phyloP scores from a whole-genome alignment of 2,329 filamentous ascomycete genomes.

The Sporothrix brunneoviolacea region DNA sequence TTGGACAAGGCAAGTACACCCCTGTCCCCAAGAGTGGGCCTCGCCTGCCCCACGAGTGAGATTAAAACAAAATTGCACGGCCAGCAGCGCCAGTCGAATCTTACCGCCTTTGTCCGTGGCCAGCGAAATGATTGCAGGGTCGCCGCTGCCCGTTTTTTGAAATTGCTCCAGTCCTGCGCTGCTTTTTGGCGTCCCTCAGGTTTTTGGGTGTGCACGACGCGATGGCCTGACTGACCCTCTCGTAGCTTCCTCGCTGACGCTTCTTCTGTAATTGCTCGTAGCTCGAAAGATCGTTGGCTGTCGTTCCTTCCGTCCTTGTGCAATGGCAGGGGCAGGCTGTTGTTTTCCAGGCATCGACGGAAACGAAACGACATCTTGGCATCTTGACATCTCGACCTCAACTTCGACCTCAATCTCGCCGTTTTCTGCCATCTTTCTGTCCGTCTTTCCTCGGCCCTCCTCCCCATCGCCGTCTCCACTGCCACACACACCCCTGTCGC shows the following conservation, averaged over 20 bases:
- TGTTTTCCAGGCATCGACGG: neutral
- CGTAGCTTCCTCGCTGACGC: constrained; percentile 1
- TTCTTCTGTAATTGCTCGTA: no score
- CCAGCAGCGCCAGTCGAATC: constrained; percentile 6
- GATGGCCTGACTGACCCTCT: neutral
- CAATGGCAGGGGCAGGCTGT: no score
- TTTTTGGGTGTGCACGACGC: neutral
- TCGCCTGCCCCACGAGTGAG: constrained; percentile 15
- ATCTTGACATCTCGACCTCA: no score
- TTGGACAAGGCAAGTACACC: no score
- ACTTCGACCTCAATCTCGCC: no score
- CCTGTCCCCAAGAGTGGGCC: constrained; percentile 15
- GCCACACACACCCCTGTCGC: neutral
- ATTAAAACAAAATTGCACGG: constrained; percentile 20
- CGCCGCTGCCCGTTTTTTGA: no score
- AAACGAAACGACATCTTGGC: neutral
- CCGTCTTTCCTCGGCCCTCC: neutral
- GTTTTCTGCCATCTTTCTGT: neutral
- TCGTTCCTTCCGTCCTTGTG: constrained; percentile 6
- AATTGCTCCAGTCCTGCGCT: neutral
- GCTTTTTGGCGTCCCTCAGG: neutral
- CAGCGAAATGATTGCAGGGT: no score
- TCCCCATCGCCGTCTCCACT: neutral
- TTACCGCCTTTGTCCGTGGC: constrained; percentile 10
- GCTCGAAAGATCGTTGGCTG: no score